Base-by-base conservation (phyloP, 2,329 filamentous ascomycete genomes). In the Trichoderma asperellum region DNA sequence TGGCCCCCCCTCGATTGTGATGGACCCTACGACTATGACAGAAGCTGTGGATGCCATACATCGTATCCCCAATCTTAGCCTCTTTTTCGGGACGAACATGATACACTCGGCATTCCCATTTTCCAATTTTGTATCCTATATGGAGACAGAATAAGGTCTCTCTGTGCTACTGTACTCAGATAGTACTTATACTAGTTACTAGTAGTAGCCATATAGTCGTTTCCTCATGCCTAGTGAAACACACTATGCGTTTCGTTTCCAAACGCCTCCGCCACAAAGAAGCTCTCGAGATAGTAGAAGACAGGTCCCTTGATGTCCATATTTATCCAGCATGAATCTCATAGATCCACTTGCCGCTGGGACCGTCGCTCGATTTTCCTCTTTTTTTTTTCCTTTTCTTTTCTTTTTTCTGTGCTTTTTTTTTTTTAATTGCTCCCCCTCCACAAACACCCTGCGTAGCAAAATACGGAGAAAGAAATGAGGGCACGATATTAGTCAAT, bases 291-390 rank as follows among this genome's bases (percentile, higher is more conserved):
- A 43, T 43, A 12, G 47, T 2, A 21, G 47, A 21, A 21, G 47
- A 21, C n/a, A 49, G 10, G 47, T 24, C 47, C 47, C 47, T 49
- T 49, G 47, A 49, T 49, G 37, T 59, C 21, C 32, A 59, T 35
- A 35, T 37, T 24, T 37, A 21, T 37, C 53, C 27, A 56, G 61
- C 61, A 64, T 64, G 34, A 56, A 64, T 49, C 10, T 40, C 49
- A 18, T 35, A 59, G 64, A 11, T 68, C 64, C 64, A 68, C 64
- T 68, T 68, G 12, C 65, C 65, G 65, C 35, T 12, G 24, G n/a
- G 63, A 58, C 56, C 43, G 43, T 37, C n/a, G n/a, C n/a, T 27
- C 29, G 43, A 11, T 35, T 27, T 7, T 6, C n/a, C 32, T 29
- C 55, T n/a, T 40, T 40, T 18, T 40, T n/a, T 10, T 43, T 18